Evolutionary conservation across 352 stramenopile genomes (phyloP).

Genomic region (Globisporangium canariense): DNA sequence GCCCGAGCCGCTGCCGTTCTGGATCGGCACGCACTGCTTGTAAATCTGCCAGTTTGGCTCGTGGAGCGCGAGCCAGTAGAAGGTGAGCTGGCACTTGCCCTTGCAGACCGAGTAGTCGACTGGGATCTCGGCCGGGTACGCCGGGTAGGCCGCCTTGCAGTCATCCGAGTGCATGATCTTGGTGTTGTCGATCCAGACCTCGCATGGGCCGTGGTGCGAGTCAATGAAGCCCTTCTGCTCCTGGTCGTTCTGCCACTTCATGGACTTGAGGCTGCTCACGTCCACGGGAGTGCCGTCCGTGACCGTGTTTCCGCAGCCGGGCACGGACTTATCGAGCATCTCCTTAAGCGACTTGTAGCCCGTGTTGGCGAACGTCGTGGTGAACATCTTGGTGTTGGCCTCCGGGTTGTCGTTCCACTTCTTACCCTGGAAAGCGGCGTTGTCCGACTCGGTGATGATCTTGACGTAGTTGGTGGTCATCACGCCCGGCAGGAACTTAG

Average conservation of each 20-base stretch:
- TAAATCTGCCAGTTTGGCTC: conserved; percentile 53
- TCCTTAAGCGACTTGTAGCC: conserved; percentile 24
- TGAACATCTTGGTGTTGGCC: conserved; percentile 15
- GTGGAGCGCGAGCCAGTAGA: conserved; percentile 63
- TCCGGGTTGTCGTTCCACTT: conserved; percentile 22
- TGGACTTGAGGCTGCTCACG: conserved; percentile 30
- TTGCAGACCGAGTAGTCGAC: conserved; percentile 50
- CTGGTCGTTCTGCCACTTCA: conserved; percentile 52
- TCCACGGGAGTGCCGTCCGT: conserved; percentile 27
- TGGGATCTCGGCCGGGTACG: conserved; percentile 44
- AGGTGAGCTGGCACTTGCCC: conserved; percentile 45
- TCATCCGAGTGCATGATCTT: conserved; percentile 37
- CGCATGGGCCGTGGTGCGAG: conserved; percentile 45
- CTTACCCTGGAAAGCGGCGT: conserved; percentile 19
- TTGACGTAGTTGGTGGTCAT: conserved; percentile 14
- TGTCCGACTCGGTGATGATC: conserved; percentile 9
- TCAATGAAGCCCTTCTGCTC: conserved; percentile 35
- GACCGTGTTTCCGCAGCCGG: conserved; percentile 26
- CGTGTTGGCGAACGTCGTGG: conserved; percentile 3
- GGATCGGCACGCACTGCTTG: conserved; percentile 41
- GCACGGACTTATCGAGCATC: conserved; percentile 30
- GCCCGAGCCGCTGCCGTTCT: conserved; percentile 20
- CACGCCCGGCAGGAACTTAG: conserved; percentile 13
- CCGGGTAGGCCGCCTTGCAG: conserved; percentile 31
- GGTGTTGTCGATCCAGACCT: conserved; percentile 42